Evolutionary conservation across 139 green algal species (phyloP).

Genomic region (Mesotaenium endlicherianum): DNA sequence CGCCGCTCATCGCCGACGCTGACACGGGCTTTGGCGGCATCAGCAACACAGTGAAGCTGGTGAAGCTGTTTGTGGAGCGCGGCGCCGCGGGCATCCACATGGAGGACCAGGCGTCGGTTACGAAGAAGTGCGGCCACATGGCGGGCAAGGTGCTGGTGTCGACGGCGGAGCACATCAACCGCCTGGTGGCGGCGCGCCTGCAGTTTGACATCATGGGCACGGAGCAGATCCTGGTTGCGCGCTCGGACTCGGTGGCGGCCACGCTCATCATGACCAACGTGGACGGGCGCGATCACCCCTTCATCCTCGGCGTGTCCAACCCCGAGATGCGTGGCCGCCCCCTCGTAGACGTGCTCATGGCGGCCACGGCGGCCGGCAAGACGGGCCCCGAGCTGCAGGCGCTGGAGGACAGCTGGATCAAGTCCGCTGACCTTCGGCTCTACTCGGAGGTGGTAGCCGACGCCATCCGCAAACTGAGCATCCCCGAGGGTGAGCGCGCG

Average conservation of each 20-base stretch:
- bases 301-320: slow-evolving; percentile 73
- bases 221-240: slow-evolving; percentile 60
- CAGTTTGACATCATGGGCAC: slow-evolving; percentile 49
- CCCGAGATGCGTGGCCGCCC: slow-evolving; percentile 4
- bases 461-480: slow-evolving; percentile 16
- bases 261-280: slow-evolving; percentile 82
- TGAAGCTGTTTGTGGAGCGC: slow-evolving; percentile 57
- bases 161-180: slow-evolving; percentile 47
- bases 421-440: slow-evolving; percentile 8
- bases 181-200: slow-evolving; percentile 22
- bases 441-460: slow-evolving; percentile 36
- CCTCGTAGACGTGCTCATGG: slow-evolving; percentile 34
- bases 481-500: slow-evolving; percentile 34
- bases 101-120: slow-evolving; percentile 49
- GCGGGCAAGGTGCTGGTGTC: slow-evolving; percentile 53
- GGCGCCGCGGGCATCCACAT: slow-evolving; percentile 51
- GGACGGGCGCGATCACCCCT: slow-evolving; percentile 73
- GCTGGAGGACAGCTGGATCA: slow-evolving; percentile 43
- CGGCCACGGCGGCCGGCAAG: slow-evolving; percentile 32
- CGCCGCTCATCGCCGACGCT: slow-evolving; percentile 82
- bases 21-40: slow-evolving; percentile 86
- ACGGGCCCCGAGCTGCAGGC: slow-evolving; percentile 42
- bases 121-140: slow-evolving; percentile 57
- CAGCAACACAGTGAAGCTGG: slow-evolving; percentile 82
- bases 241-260: slow-evolving; percentile 73